A percentile compares a stretch with the other conserved stretches of the same genome.
These are phyloP conservation scores for Parathielavia hyrcaniae DNA, from an alignment of 495 filamentous ascomycete genomes.

Conservation along the genomic window DNA sequence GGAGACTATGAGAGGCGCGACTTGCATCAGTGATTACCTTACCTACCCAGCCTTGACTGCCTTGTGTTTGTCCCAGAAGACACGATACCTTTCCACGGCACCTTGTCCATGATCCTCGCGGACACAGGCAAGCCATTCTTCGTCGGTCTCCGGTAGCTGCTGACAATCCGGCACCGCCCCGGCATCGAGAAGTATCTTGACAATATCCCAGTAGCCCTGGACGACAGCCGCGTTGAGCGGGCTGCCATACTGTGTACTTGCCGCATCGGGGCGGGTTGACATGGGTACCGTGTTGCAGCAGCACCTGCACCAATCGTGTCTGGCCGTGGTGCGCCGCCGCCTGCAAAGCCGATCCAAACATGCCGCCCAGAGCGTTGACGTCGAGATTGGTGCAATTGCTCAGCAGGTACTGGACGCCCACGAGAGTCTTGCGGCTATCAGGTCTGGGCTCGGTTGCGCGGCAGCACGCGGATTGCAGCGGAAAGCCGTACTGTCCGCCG, in stretches of 20 bases:
- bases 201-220: background rate
- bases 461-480: background rate
- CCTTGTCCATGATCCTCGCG: background rate
- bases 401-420: background rate
- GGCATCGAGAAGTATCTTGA: background rate
- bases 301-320: background rate
- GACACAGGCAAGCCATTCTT: background rate
- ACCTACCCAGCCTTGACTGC: too few relatives aligned
- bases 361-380: background rate
- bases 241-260: slow-evolving; percentile 2
- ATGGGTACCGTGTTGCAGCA: background rate
- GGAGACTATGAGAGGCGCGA: background rate
- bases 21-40: background rate
- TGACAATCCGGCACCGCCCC: background rate
- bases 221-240: background rate
- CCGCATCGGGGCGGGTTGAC: background rate
- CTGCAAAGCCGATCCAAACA: background rate
- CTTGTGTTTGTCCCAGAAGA: slow-evolving; percentile 8
- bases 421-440: background rate
- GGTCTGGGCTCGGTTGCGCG: background rate
- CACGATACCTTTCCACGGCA: background rate
- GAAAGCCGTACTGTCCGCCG: background rate
- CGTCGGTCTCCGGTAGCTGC: background rate
- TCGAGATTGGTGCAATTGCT: background rate
- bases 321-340: background rate